These are phyloP conservation scores for Ophiostoma pallidulum DNA, from an alignment of 2,329 filamentous ascomycete genomes.

Conservation along the genomic window DNA sequence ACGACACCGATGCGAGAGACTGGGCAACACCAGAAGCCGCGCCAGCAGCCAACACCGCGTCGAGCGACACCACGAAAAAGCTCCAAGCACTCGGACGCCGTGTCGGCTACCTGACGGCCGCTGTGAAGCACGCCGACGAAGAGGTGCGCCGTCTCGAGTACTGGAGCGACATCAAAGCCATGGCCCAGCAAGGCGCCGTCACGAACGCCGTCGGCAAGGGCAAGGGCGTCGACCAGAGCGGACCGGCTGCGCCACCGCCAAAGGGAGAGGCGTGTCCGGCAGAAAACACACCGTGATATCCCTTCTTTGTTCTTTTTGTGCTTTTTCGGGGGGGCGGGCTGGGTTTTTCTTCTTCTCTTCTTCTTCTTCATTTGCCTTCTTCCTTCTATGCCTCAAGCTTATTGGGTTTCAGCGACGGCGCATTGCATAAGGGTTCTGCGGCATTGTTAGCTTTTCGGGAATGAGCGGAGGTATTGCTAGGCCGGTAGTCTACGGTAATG, in stretches of 20 bases:
- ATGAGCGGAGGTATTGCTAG: too few relatives aligned
- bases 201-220: conserved; percentile 33
- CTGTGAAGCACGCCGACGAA: conserved; percentile 66
- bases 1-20: too few relatives aligned
- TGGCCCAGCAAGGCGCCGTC: conserved; percentile 46
- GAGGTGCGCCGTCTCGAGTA: conserved; percentile 76
- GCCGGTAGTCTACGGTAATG: too few relatives aligned
- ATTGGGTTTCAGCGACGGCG: not conserved
- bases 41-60: not conserved
- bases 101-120: conserved; percentile 61
- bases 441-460: not conserved
- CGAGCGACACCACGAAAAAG: not conserved
- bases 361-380: not conserved
- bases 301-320: not conserved
- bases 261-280: not conserved
- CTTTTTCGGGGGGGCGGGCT: too few relatives aligned
- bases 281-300: too few relatives aligned
- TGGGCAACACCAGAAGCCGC: not conserved
- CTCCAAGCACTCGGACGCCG: conserved; percentile 25
- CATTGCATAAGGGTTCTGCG: not conserved
- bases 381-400: not conserved
- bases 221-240: conserved; percentile 44
- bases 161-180: conserved; percentile 73
- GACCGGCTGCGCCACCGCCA: conserved; percentile 27
- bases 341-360: too few relatives aligned